Percentiles rank a stretch among this genome's conserved stretches.
Conservation (phyloP, 176 grass and related monocot species). For the Calamus simplicifolius region DNA sequence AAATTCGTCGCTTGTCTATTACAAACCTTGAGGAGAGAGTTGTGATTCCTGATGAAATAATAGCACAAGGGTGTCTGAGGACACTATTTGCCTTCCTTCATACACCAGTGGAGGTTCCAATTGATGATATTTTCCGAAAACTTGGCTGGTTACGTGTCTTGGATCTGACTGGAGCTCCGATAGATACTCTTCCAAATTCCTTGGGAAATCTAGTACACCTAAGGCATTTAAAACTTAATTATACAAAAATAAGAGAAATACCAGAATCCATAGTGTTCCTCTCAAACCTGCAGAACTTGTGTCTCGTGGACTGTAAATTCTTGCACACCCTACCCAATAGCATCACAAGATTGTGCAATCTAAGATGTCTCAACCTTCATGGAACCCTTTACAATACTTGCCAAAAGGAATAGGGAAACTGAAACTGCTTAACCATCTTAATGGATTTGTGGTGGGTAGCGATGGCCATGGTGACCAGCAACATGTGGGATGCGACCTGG, state of each 20-base stretch:
- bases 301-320: not conserved
- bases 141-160: too few relatives aligned
- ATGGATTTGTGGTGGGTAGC: slow-evolving; percentile 17
- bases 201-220: slow-evolving; percentile 12
- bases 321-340: slow-evolving; percentile 11
- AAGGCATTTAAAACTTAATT: slow-evolving; percentile 9
- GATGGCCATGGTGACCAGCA: not conserved
- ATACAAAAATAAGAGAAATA: not conserved
- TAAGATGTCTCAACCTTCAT: slow-evolving; percentile 3
- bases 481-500: slow-evolving; percentile 9
- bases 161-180: not conserved
- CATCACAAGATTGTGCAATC: slow-evolving; percentile 7
- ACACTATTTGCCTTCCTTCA: too few relatives aligned
- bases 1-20: too few relatives aligned
- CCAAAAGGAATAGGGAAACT: slow-evolving; percentile 29
- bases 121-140: too few relatives aligned
- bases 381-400: not conserved
- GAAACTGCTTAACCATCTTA: slow-evolving; percentile 9
- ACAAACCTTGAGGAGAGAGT: too few relatives aligned
- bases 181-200: slow-evolving; percentile 16
- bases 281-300: slow-evolving; percentile 23
- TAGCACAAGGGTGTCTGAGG: too few relatives aligned
- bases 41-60: too few relatives aligned
- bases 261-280: slow-evolving; percentile 18
- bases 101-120: too few relatives aligned